phyloP scores from a whole-genome alignment of 2,329 filamentous ascomycete species.

The Aspergillus pseudoviridinutans region DNA sequence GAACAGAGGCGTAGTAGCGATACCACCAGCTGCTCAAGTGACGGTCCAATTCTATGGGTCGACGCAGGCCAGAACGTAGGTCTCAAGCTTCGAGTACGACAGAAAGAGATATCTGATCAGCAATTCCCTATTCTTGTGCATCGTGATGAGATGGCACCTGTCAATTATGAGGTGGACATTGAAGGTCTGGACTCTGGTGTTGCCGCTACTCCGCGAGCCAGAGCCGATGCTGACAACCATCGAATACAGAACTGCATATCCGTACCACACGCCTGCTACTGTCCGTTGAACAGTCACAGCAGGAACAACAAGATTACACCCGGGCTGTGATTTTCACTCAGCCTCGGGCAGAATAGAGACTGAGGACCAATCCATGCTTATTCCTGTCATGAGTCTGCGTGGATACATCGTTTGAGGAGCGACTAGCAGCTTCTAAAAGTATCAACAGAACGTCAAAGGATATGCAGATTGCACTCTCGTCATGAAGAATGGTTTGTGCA shows the following conservation, averaged over 20 bases:
- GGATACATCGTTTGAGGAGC: too few relatives aligned
- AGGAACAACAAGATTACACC: constrained; percentile 56
- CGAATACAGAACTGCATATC: constrained; percentile 59
- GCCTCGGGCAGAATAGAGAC: not conserved
- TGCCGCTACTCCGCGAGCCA: not conserved
- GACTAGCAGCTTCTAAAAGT: too few relatives aligned
- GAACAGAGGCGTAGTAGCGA: constrained; percentile 9
- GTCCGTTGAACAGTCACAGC: constrained; percentile 61
- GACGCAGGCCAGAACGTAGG: constrained; percentile 62
- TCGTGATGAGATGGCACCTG: constrained; percentile 60
- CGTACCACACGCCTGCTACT: constrained; percentile 61
- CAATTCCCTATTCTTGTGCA: constrained; percentile 53
- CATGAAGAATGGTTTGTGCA: too few relatives aligned
- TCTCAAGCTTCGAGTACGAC: constrained; percentile 61
- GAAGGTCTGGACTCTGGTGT: constrained; percentile 53
- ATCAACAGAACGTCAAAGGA: too few relatives aligned
- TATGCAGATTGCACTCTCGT: too few relatives aligned
- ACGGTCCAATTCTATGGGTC: constrained; percentile 61
- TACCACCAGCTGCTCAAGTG: constrained; percentile 9
- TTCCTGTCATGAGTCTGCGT: too few relatives aligned
- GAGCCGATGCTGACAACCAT: not conserved
- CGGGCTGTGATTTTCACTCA: constrained; percentile 54
- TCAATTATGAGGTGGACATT: constrained; percentile 68
- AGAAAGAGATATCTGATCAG: constrained; percentile 43
- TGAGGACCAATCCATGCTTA: too few relatives aligned